Evolutionary conservation across 2,329 filamentous ascomycete genomes (phyloP).

Genomic region (Metarhizium anisopliae): DNA sequence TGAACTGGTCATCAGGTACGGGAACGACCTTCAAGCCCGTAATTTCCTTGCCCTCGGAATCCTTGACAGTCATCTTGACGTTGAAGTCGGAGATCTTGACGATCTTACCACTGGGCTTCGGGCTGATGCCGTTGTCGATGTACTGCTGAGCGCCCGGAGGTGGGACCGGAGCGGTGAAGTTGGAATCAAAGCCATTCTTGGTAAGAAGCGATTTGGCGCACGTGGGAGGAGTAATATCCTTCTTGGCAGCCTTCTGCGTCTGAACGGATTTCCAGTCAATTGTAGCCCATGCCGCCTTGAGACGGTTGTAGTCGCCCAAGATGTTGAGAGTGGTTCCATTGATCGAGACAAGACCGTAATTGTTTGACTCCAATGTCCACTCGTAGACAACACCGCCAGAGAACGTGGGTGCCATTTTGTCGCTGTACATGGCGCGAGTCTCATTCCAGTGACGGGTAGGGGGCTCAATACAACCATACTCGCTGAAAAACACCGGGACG

Average conservation of each 20-base stretch:
- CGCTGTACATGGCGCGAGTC: conserved; percentile 61
- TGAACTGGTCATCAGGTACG: conserved; percentile 34
- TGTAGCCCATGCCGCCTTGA: conserved; percentile 66
- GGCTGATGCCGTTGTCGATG: conserved; percentile 66
- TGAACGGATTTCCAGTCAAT: conserved; percentile 64
- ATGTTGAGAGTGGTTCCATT: conserved; percentile 49
- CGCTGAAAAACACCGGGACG: conserved; percentile 74
- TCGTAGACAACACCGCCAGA: conserved; percentile 77
- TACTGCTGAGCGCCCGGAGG: conserved; percentile 61
- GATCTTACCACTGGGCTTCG: conserved; percentile 56
- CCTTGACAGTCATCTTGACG: conserved; percentile 37
- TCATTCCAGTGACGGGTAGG: conserved; percentile 69
- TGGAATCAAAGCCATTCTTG: conserved; percentile 58
- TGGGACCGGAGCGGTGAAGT: conserved; percentile 66
- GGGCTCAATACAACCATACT: conserved; percentile 69
- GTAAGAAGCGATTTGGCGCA: conserved; percentile 63
- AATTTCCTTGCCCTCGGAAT: conserved; percentile 31
- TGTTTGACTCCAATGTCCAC: conserved; percentile 62
- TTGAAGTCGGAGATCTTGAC: conserved; percentile 58
- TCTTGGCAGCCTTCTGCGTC: conserved; percentile 46
- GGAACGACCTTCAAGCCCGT: conserved; percentile 38
- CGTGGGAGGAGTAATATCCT: conserved; percentile 43
- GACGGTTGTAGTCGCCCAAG: conserved; percentile 59
- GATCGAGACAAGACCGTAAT: conserved; percentile 57
- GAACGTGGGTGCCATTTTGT: conserved; percentile 58